phyloP scores from a whole-genome alignment of 2,329 filamentous ascomycete species.

The Fusarium tupiense region DNA sequence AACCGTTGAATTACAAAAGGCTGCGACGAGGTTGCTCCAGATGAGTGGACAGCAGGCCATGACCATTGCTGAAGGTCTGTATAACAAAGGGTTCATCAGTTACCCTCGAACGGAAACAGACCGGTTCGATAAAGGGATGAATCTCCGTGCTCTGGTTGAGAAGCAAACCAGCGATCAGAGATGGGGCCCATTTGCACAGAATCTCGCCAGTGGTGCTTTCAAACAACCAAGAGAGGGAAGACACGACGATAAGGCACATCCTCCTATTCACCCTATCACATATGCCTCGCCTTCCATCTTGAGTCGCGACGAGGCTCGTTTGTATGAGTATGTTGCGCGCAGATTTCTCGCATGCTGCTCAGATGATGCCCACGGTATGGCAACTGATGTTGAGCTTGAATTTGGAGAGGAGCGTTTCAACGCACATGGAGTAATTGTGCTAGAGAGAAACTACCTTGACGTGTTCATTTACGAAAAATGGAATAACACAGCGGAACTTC shows the following conservation, averaged over 20 bases:
- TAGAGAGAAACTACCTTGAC: slow-evolving; percentile 92
- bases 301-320: slow-evolving; percentile 73
- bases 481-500: slow-evolving; percentile 86
- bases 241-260: slow-evolving; percentile 96
- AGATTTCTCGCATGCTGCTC: slow-evolving; percentile 96
- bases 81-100: slow-evolving; percentile 95
- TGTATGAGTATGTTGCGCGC: slow-evolving; percentile 93
- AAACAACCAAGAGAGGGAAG: slow-evolving; percentile 82
- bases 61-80: slow-evolving; percentile 85
- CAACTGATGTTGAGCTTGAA: slow-evolving; percentile 83
- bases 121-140: slow-evolving; percentile 90
- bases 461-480: slow-evolving; percentile 97
- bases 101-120: slow-evolving; percentile 98
- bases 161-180: slow-evolving; percentile 81
- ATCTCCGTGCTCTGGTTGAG: slow-evolving; percentile 80
- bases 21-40: slow-evolving; percentile 86
- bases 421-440: slow-evolving; percentile 83
- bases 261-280: slow-evolving; percentile 95
- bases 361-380: slow-evolving; percentile 87
- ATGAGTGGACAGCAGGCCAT: slow-evolving; percentile 93
- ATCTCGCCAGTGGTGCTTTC: slow-evolving; percentile 79
- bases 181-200: slow-evolving; percentile 86
- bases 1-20: slow-evolving; percentile 96
- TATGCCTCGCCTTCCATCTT: slow-evolving; percentile 75
- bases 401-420: slow-evolving; percentile 87